A percentile compares a stretch with the other conserved stretches of the same genome.
Conservation (phyloP, 306 rosid genomes). For the Glycine latifolia region DNA sequence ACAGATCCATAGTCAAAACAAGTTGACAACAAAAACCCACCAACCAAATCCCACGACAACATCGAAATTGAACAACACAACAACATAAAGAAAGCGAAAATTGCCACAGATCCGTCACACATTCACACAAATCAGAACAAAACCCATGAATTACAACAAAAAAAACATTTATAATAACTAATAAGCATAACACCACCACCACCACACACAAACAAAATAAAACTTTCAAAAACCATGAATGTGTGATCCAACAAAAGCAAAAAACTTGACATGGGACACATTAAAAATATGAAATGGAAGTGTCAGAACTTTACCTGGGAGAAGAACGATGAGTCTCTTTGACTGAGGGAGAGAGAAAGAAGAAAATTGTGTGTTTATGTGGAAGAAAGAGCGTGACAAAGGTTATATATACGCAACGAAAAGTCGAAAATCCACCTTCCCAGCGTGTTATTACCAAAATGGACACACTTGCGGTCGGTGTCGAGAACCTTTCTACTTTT, state of each 20-base stretch:
- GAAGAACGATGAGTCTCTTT: constrained; percentile 29
- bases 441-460: constrained; percentile 40
- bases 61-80: neutral
- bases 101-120: constrained; percentile 53
- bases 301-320: constrained; percentile 31
- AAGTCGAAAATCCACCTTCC: constrained; percentile 46
- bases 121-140: constrained; percentile 30
- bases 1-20: constrained; percentile 54
- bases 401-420: constrained; percentile 62
- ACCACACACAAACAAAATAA: neutral
- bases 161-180: too few species aligned
- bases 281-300: neutral
- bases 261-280: neutral
- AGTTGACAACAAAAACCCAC: constrained; percentile 27
- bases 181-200: constrained; percentile 3
- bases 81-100: constrained; percentile 30
- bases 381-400: constrained; percentile 32
- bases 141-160: constrained; percentile 17
- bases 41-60: constrained; percentile 21
- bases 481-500: neutral
- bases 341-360: constrained; percentile 33
- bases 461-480: constrained; percentile 49
- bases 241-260: constrained; percentile 6
- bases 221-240: constrained; percentile 10
- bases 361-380: constrained; percentile 1